A percentile compares a stretch with the other conserved stretches of the same genome.
phyloP scores from a whole-genome alignment of 495 filamentous ascomycete species.

The Letharia columbiana region DNA sequence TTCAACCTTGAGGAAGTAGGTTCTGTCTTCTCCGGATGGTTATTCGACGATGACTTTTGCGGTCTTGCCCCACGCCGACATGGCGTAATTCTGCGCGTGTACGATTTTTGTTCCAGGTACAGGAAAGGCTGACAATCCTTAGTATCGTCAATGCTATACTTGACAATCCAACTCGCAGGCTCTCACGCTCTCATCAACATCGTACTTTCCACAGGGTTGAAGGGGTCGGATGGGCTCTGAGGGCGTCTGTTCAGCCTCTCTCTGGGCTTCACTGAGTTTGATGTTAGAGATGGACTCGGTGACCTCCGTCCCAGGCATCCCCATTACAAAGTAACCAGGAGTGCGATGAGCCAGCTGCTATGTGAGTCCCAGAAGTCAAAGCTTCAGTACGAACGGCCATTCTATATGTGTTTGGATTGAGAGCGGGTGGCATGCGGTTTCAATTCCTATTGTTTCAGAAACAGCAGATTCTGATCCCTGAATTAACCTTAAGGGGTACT shows the following conservation, averaged over 20 bases:
- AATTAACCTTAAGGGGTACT: too few relatives aligned
- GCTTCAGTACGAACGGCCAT: too few relatives aligned
- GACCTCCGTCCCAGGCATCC: not conserved
- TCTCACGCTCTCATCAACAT: constrained; percentile 14
- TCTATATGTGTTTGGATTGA: too few relatives aligned
- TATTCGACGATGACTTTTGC: constrained; percentile 30
- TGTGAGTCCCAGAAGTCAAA: too few relatives aligned
- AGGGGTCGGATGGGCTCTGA: constrained; percentile 1
- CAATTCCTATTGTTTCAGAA: too few relatives aligned
- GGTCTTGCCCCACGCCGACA: constrained; percentile 29
- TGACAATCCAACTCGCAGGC: not conserved
- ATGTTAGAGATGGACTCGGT: not conserved
- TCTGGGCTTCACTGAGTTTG: not conserved
- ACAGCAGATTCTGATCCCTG: too few relatives aligned
- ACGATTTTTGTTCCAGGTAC: constrained; percentile 11
- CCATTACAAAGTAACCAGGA: too few relatives aligned
- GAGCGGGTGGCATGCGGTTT: too few relatives aligned
- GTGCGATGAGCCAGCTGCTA: too few relatives aligned
- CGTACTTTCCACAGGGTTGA: constrained; percentile 1
- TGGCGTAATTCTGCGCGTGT: constrained; percentile 15
- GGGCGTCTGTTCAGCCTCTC: not conserved
- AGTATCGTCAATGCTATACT: not conserved
- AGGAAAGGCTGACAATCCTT: constrained; percentile 7
- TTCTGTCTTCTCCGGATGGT: constrained; percentile 23
- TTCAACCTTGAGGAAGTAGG: constrained; percentile 34